Evolutionary conservation across 495 filamentous ascomycete genomes (phyloP).

Genomic region (Aspergillus incahuasiensis): DNA sequence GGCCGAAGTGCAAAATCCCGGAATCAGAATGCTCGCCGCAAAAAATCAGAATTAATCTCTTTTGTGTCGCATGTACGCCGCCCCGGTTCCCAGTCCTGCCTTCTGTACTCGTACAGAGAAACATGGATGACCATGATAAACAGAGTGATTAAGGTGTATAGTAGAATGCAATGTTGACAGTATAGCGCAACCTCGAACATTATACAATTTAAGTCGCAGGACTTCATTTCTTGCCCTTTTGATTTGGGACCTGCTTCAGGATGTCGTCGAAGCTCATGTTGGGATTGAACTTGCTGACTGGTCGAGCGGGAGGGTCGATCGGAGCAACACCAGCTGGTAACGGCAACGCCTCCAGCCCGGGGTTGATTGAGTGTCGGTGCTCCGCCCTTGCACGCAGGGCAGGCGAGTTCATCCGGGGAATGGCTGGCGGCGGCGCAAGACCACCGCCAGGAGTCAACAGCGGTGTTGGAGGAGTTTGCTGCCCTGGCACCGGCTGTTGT

Average conservation of each 20-base stretch:
- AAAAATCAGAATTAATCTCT: constrained; percentile 6
- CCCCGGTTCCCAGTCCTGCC: constrained; percentile 23
- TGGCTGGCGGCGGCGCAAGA: constrained; percentile 32
- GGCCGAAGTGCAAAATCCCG: constrained; percentile 8
- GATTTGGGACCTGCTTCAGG: constrained; percentile 41
- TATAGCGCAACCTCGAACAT: background rate
- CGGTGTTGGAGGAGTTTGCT: constrained; percentile 19
- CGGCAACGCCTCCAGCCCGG: constrained; percentile 49
- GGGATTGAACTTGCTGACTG: constrained; percentile 41
- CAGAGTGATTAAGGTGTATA: constrained; percentile 6
- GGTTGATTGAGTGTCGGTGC: constrained; percentile 43
- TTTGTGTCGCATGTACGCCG: constrained; percentile 21
- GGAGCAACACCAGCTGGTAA: constrained; percentile 47
- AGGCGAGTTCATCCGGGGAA: constrained; percentile 44
- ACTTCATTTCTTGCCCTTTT: constrained; percentile 40
- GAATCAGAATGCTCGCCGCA: constrained; percentile 12
- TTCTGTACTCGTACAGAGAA: constrained; percentile 13
- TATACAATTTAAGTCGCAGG: constrained; percentile 8
- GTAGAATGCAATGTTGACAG: constrained; percentile 6
- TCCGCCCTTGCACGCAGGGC: constrained; percentile 25
- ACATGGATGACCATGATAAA: constrained; percentile 7
- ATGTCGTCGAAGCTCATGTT: constrained; percentile 54
- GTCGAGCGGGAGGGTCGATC: constrained; percentile 38
- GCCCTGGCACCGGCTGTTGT: constrained; percentile 15
- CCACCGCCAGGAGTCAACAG: constrained; percentile 28